phyloP scores from a whole-genome alignment of 371 early-diverging fungal genomes.

The Phascolomyces articulosus region DNA sequence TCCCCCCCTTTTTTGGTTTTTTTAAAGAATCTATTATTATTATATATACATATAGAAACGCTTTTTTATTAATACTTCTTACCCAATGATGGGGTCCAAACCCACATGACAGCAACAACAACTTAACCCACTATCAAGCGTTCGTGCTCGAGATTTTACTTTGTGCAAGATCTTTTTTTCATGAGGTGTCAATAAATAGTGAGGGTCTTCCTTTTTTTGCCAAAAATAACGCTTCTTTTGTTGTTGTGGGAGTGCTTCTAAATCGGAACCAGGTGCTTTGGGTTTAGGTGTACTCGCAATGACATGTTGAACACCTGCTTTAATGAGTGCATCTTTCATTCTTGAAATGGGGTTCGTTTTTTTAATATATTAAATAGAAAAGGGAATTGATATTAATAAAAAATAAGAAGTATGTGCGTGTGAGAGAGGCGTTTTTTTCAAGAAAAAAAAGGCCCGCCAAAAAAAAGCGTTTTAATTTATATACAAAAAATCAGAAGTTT shows the following conservation, averaged over 20 bases:
- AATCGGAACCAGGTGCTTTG: slow-evolving; percentile 7
- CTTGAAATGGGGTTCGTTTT: no score
- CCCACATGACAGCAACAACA: slow-evolving; percentile 30
- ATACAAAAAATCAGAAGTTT: no score
- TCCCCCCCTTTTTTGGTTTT: no score
- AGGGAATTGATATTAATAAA: neutral
- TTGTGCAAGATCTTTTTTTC: slow-evolving; percentile 19
- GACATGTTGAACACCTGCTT: slow-evolving; percentile 9
- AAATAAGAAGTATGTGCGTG: no score
- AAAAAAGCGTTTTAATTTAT: no score
- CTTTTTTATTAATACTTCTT: neutral
- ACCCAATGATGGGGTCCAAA: slow-evolving; percentile 37
- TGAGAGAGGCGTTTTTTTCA: no score
- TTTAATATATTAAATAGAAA: neutral
- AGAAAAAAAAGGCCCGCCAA: neutral
- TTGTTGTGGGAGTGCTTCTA: neutral
- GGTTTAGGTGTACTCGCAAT: neutral
- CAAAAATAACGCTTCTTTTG: slow-evolving; percentile 11
- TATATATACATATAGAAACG: no score
- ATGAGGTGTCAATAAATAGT: slow-evolving; percentile 7
- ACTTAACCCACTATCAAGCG: slow-evolving; percentile 23
- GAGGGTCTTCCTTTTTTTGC: slow-evolving; percentile 6
- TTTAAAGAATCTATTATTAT: no score
- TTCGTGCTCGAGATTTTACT: slow-evolving; percentile 22
- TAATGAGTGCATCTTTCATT: slow-evolving; percentile 12